Base-by-base conservation (phyloP, 2,329 filamentous ascomycete species). In the Cladosporium sp. region DNA sequence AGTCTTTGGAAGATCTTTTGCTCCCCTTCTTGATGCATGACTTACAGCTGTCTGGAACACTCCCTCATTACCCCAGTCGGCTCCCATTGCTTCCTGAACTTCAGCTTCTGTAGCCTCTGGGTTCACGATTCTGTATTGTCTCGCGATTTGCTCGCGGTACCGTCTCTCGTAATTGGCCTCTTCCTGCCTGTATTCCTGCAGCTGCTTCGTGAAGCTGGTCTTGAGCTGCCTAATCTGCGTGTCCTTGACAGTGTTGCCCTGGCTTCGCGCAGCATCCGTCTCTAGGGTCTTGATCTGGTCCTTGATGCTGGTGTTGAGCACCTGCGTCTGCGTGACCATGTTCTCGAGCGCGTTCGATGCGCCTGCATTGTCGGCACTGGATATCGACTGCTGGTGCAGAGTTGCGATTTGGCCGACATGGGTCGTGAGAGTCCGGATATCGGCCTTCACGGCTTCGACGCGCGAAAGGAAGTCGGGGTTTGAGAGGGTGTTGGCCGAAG, bases 11-110 rank as follows among this genome's bases (percentile, higher is more conserved):
- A 3, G 10, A 6, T 7, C 49, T 45, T 10, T n/a, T n/a, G 19
- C 12, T 6, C 24, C 24, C 15, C 24, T 13, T 5, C 19, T 13
- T 17, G 17, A 19, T 15, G n/a, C 12, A 37, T 15, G 53, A 80
- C 85, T 73, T 81, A 93, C 89, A 59, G 89, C 89, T 58, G 85
- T 87, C 74, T 91, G 87, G 77, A 93, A 94, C 56, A 94, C 86
- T 67, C 88, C 87, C 75, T 92, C 87, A 59, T 89, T 83, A 55
- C 86, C 84, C 86, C 88, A 89, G 70, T 91, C 86, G 55, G 84
- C 78, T 64, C 89, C 80, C 22, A 84, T 78, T 3, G 88, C 88
- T 70, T 89, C 78, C 49, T 80, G 77, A 2, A 92, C 85, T 73
- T 93, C 87, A 1, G 81, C 77, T 59, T 91, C 88, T 49, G 82